phyloP scores from a whole-genome alignment of 345 rosid species.

The Dipteronia dyeriana region DNA sequence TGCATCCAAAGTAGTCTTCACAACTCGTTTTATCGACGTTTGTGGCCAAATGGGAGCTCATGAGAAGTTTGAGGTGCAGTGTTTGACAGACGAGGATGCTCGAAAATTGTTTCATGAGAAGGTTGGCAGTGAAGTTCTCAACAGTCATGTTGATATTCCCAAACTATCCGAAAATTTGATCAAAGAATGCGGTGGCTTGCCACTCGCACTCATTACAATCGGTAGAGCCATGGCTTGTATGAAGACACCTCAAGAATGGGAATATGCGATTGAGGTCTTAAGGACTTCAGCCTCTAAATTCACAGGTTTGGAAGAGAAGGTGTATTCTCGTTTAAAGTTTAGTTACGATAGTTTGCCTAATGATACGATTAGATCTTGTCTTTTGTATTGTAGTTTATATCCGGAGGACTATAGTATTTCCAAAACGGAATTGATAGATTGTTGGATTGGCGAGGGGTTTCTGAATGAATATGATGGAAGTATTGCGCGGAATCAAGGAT shows the following conservation, averaged over 20 bases:
- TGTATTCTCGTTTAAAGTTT: slow-evolving; percentile 3
- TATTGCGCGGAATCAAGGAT: not conserved
- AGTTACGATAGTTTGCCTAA: slow-evolving; percentile 1
- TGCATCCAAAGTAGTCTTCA: slow-evolving; percentile 7
- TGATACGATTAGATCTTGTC: not conserved
- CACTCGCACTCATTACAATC: too few species aligned
- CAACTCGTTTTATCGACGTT: not conserved
- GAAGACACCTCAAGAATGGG: too few species aligned
- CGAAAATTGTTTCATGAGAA: not conserved
- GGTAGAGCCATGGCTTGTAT: too few species aligned
- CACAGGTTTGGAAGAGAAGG: not conserved
- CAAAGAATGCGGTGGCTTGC: not conserved
- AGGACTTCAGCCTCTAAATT: slow-evolving; percentile 3
- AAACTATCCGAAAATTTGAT: not conserved
- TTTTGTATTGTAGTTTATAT: slow-evolving; percentile 9
- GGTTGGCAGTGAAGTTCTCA: not conserved
- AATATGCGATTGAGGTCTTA: not conserved
- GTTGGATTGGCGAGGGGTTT: slow-evolving; percentile 19
- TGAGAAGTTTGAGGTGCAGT: not conserved
- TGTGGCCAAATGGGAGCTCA: not conserved
- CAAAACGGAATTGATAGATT: slow-evolving; percentile 3
- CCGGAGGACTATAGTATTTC: not conserved
- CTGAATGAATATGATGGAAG: not conserved
- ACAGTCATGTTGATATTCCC: slow-evolving; percentile 2
- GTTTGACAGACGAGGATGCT: not conserved